Evolutionary conservation across 495 filamentous ascomycete species (phyloP), one percentile per base, ranked within the genome.

Genomic region (Lophiotrema nucula): DNA sequence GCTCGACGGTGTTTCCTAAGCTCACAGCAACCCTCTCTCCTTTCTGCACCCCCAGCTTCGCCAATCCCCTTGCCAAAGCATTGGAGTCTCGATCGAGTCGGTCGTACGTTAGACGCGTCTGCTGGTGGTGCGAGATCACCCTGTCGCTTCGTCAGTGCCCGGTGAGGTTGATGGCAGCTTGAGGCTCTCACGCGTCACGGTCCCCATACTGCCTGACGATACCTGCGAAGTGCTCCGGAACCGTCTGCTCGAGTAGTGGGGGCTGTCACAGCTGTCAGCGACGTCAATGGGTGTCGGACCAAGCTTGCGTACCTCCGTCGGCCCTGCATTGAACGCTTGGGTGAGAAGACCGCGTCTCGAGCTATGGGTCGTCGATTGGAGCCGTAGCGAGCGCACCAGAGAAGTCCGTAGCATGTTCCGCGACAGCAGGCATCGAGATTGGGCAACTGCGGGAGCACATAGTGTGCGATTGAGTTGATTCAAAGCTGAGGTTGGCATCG

Each of bases 11-110:
- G 65, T 96, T 98, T 1, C 93, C 92, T 18, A 96, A 70, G 63
- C 85, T 89, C 13, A 96, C 87, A 8, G 87, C 90, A 11, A 97
- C 88, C 21, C 91, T 78, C 62, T 95, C 89, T 1, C 91, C 92
- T 65, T 89, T 96, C 58, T 75, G 77, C 1, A 97, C 89, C 1
- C 91, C 91, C 1, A 85, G 74, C 0, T 83, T 84, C 27, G 80
- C 70, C 13, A 97, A 70, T 0, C 90, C 91, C 23, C 81, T 76
- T 0, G 92, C 88, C 19, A 98, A 76, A 0, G 79, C 74, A 74
- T 90, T 92, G 64, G 90, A 96, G 46, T 82, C 79, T 4, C 73
- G 70, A 68, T 97, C 87, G 11, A 98, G 81, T 4, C 73, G 74
- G 24, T 84, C 73, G 69, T 96, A 98, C 3, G 86, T 91, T 21